Evolutionary conservation across 2,329 filamentous ascomycete species (phyloP), one percentile per base, ranked within the genome.

Genomic region (Penicillium sp.): DNA sequence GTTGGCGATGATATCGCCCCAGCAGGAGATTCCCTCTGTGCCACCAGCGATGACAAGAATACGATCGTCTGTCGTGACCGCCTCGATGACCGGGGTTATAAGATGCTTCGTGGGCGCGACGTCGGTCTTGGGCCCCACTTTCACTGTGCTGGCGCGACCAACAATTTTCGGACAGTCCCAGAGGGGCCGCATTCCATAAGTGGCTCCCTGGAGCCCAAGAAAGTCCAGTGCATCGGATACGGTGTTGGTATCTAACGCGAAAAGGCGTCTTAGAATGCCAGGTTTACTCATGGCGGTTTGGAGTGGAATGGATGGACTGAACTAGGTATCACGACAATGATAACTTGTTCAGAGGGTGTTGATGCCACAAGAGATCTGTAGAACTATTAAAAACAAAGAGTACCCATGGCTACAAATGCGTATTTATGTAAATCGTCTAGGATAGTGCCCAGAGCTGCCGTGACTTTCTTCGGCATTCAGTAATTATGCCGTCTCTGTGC

Each of bases 101-200:
- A 65, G 61, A 56, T 68, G 67, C 1, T 52, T 54, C 1, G 62
- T 62, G 2, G 67, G 58, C 1, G 60, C 43, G 5, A 54, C 10
- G 30, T 59, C 57, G 0, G 57, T 59, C 30, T 68, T 68, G 0
- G 43, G 52, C 19, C 60, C 64, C 0, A 70, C 46, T 60, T 67
- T 56, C 2, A 69, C 65, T 14, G 68, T 70, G 55, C 61, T 68
- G n/a, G 65, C 64, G 30, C 64, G 65, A 28, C 68, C 68, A 8
- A 66, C 63, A 3, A 67, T 70, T 38, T 68, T 67, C 0, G 65
- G 63, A n/a, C 68, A 70, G 46, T 69, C 57, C 68, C 67, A 70
- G 8, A 70, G 64, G 3, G 67, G 68, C 22, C 26, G 61, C 0
- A 70, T 48, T 22, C 65, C 68, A 13, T 66, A 67, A 5, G 63